Conservation (phyloP, 2,329 filamentous ascomycete genomes). For the Gnomoniopsis smithogilvyi region DNA sequence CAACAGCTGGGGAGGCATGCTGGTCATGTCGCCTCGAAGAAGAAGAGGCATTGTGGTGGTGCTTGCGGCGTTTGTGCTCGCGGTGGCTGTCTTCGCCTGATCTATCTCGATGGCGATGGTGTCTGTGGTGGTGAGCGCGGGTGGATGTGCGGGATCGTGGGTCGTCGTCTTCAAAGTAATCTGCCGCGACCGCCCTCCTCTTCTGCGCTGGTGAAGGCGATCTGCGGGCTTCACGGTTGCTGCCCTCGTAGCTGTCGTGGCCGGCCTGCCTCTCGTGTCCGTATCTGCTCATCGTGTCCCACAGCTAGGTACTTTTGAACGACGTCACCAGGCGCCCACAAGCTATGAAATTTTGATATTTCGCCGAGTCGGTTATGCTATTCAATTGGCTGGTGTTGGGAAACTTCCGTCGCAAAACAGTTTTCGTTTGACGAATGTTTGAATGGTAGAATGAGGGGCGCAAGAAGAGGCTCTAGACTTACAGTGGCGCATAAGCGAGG, state of each 20-base stretch:
- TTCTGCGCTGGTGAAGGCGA: conserved; percentile 4
- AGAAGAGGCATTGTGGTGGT: neutral
- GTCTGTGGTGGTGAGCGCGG: neutral
- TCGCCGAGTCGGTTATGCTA: no score
- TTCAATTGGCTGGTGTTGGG: neutral
- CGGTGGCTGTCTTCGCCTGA: neutral
- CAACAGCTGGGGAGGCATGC: neutral
- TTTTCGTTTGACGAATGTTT: conserved; percentile 12
- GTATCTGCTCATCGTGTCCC: neutral
- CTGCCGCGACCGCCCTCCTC: conserved; percentile 9
- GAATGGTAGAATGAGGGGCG: neutral
- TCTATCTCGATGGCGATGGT: neutral
- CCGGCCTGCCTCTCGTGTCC: neutral
- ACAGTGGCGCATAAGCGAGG: no score
- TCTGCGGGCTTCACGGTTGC: neutral
- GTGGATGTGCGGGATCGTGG: neutral
- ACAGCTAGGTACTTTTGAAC: neutral
- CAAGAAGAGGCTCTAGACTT: no score
- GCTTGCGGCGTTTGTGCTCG: conserved; percentile 3
- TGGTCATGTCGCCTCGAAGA: neutral
- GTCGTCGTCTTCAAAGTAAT: conserved; percentile 5
- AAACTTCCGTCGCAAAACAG: neutral
- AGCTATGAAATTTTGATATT: no score
- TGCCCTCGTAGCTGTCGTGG: neutral
- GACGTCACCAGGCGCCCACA: no score